A percentile compares a stretch with the other conserved stretches of the same genome.
phyloP scores from a whole-genome alignment of 805 yeast species.

The Candida boleticola region DNA sequence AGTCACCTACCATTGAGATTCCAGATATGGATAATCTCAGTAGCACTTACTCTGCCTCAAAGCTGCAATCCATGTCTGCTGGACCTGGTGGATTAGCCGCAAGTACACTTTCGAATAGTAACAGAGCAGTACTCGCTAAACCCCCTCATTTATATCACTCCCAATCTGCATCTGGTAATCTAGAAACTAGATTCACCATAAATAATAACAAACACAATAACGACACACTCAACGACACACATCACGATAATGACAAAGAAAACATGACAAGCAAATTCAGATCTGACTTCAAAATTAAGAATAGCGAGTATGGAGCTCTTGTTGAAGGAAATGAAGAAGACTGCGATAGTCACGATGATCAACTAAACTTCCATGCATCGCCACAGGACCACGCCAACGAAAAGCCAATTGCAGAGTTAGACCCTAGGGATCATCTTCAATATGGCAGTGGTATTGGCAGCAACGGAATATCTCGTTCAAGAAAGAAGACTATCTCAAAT shows the following conservation, averaged over 20 bases:
- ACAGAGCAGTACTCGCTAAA: slow-evolving; percentile 29
- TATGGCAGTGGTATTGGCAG: neutral
- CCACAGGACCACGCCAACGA: too few species aligned
- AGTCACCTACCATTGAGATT: slow-evolving; percentile 66
- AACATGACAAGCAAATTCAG: neutral
- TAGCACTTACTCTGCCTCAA: slow-evolving; percentile 19
- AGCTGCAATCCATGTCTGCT: slow-evolving; percentile 1
- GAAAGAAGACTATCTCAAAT: slow-evolving; percentile 39
- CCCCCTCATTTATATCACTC: slow-evolving; percentile 44
- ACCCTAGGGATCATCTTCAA: neutral
- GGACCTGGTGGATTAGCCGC: neutral
- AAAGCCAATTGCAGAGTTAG: too few species aligned
- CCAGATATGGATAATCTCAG: slow-evolving; percentile 56
- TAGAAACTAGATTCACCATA: slow-evolving; percentile 28
- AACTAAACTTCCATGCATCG: neutral
- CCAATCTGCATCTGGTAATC: slow-evolving; percentile 41
- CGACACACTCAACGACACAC: too few species aligned
- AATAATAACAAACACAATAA: neutral
- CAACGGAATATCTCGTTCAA: slow-evolving; percentile 19
- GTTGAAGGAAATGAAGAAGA: neutral
- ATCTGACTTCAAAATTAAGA: neutral
- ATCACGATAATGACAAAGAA: neutral
- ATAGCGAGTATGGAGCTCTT: neutral
- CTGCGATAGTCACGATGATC: neutral
- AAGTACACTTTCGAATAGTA: neutral